Conservation (phyloP, 139 green algal species). For the Tetradesmus obliquus region DNA sequence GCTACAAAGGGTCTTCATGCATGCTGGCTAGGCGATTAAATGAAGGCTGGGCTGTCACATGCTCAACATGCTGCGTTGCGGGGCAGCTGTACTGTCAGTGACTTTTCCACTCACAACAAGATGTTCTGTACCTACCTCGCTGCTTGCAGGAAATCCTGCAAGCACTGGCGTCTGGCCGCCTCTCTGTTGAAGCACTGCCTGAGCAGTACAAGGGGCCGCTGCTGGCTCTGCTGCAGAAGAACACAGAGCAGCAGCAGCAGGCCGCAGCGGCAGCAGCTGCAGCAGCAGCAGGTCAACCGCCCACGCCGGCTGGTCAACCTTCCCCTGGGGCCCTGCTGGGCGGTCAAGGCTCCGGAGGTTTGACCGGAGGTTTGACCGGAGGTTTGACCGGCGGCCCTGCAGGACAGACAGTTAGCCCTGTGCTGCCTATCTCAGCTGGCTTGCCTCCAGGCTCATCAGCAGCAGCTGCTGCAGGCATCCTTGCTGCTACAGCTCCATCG, state of each 20-base stretch:
- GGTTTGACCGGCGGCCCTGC: background rate
- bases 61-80: too few relatives aligned
- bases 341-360: background rate
- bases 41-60: too few relatives aligned
- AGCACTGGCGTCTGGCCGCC: conserved; percentile 11
- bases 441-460: background rate
- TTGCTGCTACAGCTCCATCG: conserved; percentile 27
- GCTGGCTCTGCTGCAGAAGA: conserved; percentile 35
- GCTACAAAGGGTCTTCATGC: too few relatives aligned
- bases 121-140: too few relatives aligned
- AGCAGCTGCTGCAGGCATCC: background rate
- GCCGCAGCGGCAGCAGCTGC: conserved; percentile 27
- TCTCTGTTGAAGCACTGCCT: conserved; percentile 22
- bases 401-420: background rate
- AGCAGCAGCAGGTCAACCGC: conserved; percentile 20
- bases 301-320: conserved; percentile 1
- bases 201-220: conserved; percentile 22
- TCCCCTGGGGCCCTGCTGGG: background rate
- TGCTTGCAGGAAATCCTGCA: conserved; percentile 39
- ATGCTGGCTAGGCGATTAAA: too few relatives aligned
- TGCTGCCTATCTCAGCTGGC: background rate
- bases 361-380: background rate
- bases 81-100: too few relatives aligned
- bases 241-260: conserved; percentile 5
- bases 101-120: too few relatives aligned